A percentile compares a stretch with the other conserved stretches of the same genome.
phyloP scores from a whole-genome alignment of 2,329 filamentous ascomycete genomes.

The Colletotrichum liaoningense region DNA sequence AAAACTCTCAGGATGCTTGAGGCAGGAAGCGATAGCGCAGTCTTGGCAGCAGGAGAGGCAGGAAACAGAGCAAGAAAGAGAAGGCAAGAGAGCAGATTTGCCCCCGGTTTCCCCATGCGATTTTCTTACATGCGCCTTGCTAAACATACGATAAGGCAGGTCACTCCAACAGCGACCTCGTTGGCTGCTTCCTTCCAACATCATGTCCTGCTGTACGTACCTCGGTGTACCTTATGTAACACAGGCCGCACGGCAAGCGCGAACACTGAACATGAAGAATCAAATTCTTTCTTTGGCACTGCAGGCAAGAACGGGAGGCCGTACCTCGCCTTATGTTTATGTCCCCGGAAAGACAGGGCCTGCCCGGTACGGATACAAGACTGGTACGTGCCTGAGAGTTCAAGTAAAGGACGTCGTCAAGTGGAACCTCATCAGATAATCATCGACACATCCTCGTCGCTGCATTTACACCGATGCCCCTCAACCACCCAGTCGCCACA shows the following conservation, averaged over 20 bases:
- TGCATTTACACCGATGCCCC: not conserved
- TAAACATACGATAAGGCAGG: conserved; percentile 21
- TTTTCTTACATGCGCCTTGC: conserved; percentile 2
- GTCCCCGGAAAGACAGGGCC: not conserved
- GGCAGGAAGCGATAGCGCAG: conserved; percentile 22
- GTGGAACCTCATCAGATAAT: conserved; percentile 1
- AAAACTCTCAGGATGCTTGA: conserved; percentile 36
- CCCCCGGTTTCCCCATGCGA: not conserved
- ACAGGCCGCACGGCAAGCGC: not conserved
- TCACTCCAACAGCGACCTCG: not conserved
- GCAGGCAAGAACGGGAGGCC: too few species aligned
- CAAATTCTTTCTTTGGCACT: not conserved
- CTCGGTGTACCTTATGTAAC: not conserved
- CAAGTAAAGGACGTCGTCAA: not conserved
- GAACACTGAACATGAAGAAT: not conserved
- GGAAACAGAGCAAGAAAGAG: too few species aligned
- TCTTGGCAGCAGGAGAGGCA: conserved; percentile 17
- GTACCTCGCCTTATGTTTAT: not conserved
- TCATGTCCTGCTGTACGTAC: not conserved
- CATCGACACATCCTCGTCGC: not conserved
- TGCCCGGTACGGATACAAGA: not conserved
- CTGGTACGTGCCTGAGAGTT: not conserved
- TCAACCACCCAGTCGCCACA: too few species aligned
- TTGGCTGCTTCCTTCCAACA: not conserved
- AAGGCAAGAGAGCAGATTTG: not conserved